Conservation (phyloP, 495 filamentous ascomycete species). For the Tuber microsphaerosporum region DNA sequence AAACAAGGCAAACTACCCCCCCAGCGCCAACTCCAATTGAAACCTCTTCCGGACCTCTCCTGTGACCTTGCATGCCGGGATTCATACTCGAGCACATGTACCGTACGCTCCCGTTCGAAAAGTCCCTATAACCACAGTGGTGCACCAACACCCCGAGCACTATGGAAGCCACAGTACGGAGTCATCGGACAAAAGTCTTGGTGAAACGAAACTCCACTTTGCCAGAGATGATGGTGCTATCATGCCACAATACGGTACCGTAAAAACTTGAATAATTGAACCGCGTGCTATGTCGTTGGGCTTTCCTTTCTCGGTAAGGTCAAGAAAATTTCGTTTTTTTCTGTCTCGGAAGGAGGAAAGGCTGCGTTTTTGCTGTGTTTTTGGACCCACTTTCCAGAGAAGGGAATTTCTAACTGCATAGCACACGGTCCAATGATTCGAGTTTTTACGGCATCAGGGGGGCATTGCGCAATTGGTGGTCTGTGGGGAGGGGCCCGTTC, state of each 20-base stretch:
- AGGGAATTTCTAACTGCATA: too few species aligned
- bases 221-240: background rate
- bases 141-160: background rate
- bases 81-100: background rate
- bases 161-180: background rate
- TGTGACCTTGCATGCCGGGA: background rate
- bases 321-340: too few species aligned
- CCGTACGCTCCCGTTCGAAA: background rate
- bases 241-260: too few species aligned
- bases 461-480: background rate
- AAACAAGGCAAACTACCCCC: background rate
- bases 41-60: background rate
- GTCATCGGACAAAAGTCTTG: background rate
- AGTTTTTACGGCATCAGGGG: too few species aligned
- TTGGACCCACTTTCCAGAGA: too few species aligned
- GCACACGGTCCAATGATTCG: too few species aligned
- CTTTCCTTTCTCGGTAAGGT: too few species aligned
- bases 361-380: too few species aligned
- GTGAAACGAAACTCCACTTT: background rate
- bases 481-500: background rate
- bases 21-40: background rate
- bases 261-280: too few species aligned
- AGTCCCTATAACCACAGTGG: background rate
- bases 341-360: too few species aligned
- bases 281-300: too few species aligned